Base-by-base conservation (phyloP, 2,329 filamentous ascomycete species). In the Fusarium pseudonygamai region DNA sequence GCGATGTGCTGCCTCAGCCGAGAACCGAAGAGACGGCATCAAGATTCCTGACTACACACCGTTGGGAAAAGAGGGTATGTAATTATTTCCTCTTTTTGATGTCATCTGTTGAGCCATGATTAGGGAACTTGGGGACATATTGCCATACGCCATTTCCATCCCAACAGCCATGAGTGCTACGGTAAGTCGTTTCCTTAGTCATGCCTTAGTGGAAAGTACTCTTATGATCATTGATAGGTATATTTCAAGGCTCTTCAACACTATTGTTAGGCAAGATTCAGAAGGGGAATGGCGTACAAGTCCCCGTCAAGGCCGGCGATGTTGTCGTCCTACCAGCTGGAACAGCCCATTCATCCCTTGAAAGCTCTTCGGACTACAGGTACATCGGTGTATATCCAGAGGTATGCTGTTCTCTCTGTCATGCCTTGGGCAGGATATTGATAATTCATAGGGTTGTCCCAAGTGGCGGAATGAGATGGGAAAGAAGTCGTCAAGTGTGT, bases 121-220 rank as follows among this genome's bases (percentile, higher is more conserved):
- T 34, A 34, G 43, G 57, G 57, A 9, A 50, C 45, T 8, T 60
- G 57, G 45, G 57, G 57, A 15, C 45, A 39, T 32, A 50, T 60
- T 22, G 26, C 32, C 5, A 50, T 50, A 1, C 57, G 43, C 1
- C 57, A 60, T 14, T 60, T 60, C 34, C 57, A 60, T 39, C 57
- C 57, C 12, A 60, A 60, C 11, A 60, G 43, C 9, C 57, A 60
- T 26, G 57, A 60, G 8, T 60, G 57, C 11, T 60, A 60, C 26
- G 57, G 57, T 60, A 0, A 37, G 56, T 22, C 9, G 15, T 3
- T 36, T 34, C 6, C 32, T 34, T 34, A 3, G 34, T 16, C 34
- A 34, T 4, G 34, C 7, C 7, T 34, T 7, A 8, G 7, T 34
- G 3, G 34, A 34, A 34, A 34, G 15, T 15, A 8, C 14, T 34